These are phyloP conservation scores for Eutrema salsugineum DNA, from an alignment of 441 rosid genomes.

Conservation along the genomic window DNA sequence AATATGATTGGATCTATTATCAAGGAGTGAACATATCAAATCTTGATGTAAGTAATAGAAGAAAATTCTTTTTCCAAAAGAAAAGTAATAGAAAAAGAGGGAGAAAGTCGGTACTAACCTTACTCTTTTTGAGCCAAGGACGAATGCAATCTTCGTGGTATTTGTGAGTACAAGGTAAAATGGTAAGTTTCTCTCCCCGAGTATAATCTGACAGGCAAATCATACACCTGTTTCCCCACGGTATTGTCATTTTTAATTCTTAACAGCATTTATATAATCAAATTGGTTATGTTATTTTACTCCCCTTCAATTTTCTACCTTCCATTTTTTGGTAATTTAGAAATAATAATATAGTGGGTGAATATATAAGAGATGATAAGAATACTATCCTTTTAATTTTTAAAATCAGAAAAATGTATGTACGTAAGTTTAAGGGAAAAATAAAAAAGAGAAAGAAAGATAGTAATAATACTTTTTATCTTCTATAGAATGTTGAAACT, in stretches of 20 bases:
- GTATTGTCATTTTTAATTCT: background rate
- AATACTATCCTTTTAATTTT: background rate
- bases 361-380: too few relatives aligned
- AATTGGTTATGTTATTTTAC: background rate
- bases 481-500: conserved; percentile 12
- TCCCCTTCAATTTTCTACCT: too few relatives aligned
- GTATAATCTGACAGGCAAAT: conserved; percentile 3
- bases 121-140: conserved; percentile 7
- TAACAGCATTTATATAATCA: background rate
- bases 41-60: background rate
- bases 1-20: too few relatives aligned
- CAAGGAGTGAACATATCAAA: background rate
- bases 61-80: too few relatives aligned
- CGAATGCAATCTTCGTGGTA: conserved; percentile 23
- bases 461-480: conserved; percentile 20
- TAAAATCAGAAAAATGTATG: background rate
- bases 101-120: background rate
- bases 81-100: background rate
- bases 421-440: background rate
- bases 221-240: conserved; percentile 2
- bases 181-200: background rate
- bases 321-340: too few relatives aligned
- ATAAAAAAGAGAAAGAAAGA: background rate
- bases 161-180: conserved; percentile 26
- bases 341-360: too few relatives aligned